phyloP scores from a whole-genome alignment of 495 filamentous ascomycete species.

The Trichoderma erinaceum region DNA sequence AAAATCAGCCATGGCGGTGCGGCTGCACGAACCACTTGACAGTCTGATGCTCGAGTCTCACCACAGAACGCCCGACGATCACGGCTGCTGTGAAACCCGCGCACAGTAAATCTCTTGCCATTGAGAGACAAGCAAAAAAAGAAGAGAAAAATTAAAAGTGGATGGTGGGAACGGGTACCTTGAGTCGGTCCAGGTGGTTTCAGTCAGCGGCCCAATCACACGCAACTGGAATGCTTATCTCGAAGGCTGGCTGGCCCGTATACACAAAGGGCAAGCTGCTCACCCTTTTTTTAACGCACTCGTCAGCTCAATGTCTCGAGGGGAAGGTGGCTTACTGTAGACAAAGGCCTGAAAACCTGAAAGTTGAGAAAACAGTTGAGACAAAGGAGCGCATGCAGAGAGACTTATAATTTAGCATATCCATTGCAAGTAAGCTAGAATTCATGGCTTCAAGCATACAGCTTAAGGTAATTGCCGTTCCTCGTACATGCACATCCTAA shows the following conservation, averaged over 20 bases:
- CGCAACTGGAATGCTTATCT: not conserved
- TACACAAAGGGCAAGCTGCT: not conserved
- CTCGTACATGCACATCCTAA: not conserved
- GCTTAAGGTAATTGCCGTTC: not conserved
- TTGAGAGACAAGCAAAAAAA: not conserved
- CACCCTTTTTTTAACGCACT: not conserved
- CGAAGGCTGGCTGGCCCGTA: not conserved
- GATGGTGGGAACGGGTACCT: constrained; percentile 1
- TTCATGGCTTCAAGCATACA: not conserved
- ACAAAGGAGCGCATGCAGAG: not conserved
- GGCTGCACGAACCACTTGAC: not conserved
- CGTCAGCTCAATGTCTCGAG: constrained; percentile 7
- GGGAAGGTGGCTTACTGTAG: not conserved
- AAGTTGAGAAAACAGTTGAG: too few species aligned
- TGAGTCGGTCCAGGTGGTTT: not conserved
- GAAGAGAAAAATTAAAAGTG: not conserved
- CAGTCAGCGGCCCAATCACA: not conserved
- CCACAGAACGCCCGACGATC: not conserved
- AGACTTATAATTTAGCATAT: not conserved
- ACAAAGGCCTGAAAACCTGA: not conserved
- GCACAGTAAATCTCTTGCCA: too few species aligned
- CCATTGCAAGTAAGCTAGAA: not conserved
- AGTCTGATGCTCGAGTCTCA: not conserved
- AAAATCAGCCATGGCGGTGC: not conserved
- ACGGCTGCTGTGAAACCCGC: not conserved